Evolutionary conservation across 2,329 filamentous ascomycete genomes (phyloP).

Genomic region (Shiraia sp.): DNA sequence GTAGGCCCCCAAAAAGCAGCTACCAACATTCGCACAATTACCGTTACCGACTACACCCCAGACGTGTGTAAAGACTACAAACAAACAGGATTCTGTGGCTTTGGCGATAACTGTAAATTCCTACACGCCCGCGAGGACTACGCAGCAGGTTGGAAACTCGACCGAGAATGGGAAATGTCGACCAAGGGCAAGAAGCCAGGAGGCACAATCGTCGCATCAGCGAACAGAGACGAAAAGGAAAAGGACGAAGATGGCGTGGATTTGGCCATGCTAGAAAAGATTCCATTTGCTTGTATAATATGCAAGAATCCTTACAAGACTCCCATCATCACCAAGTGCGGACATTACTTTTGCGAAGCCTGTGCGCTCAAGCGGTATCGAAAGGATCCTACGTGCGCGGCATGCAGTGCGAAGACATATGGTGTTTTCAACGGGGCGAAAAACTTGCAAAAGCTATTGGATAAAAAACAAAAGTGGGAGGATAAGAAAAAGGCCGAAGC

Average conservation of each 20-base stretch:
- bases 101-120: conserved; percentile 82
- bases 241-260: conserved; percentile 62
- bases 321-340: conserved; percentile 85
- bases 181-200: conserved; percentile 64
- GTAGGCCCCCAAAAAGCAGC: conserved; percentile 88
- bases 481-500: conserved; percentile 61
- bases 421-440: conserved; percentile 91
- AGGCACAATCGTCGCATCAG: conserved; percentile 60
- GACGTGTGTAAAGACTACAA: conserved; percentile 97
- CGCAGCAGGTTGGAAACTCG: conserved; percentile 93
- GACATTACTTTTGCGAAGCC: conserved; percentile 92
- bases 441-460: conserved; percentile 77
- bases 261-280: conserved; percentile 74
- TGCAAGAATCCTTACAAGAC: conserved; percentile 77
- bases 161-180: conserved; percentile 88
- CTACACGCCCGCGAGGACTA: conserved; percentile 76
- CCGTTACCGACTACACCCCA: conserved; percentile 85
- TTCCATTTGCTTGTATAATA: conserved; percentile 88
- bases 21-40: conserved; percentile 88
- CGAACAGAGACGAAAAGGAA: conserved; percentile 52
- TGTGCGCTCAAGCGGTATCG: conserved; percentile 87
- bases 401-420: conserved; percentile 80
- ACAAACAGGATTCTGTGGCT: conserved; percentile 67
- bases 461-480: conserved; percentile 68
- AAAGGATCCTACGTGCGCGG: conserved; percentile 83